Evolutionary conservation across 73 alveolate genomes (phyloP), one percentile per base, ranked within the genome.

Genomic region (Paramecium biaurelia): DNA sequence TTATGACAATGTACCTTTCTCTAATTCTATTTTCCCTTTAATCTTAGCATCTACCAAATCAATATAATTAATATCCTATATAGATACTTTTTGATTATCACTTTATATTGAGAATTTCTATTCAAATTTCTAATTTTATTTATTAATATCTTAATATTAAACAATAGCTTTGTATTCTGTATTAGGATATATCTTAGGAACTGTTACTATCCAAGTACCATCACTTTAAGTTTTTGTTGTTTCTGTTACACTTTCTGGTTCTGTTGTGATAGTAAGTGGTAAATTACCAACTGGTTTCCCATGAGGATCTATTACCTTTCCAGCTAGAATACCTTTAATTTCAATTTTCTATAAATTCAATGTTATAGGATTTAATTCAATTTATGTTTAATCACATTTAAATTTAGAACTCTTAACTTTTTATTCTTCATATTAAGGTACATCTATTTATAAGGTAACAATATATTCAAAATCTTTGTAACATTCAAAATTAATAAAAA

Each of bases 181-280:
- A 45, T 43, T 79, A 2, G 90, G 90, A 45, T 14, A 23, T 1
- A 79, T 20, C 15, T 79, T 79, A 5, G 45, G 47, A 47, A 38
- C 57, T 14, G 70, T 47, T 15, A 28, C 43, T 18, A 12, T 12
- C 90, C 90, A 79, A 2, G 70, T 79, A 79, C 90, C 90, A 42
- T 79, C 90, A 30, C 74, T 34, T 41, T 18, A 32, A 42, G 57
- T 79, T 41, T 41, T 79, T 20, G 76, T 23, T 8, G 90, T 41
- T 11, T 43, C 0, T 21, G 70, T 23, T 12, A 32, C 23, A 42
- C 63, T 41, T 2, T 43, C 90, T 20, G 90, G 90, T 43, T 41
- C 7, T 1, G 90, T 79, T 14, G 26, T 18, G 49, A 79, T 21
- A 2, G 45, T 41, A 5, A 41, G 7, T 30, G 45, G 30, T 20